These are phyloP conservation scores for Ganoderma meredithae DNA, from an alignment of 1,284 basidiomycete species.

Conservation along the genomic window DNA sequence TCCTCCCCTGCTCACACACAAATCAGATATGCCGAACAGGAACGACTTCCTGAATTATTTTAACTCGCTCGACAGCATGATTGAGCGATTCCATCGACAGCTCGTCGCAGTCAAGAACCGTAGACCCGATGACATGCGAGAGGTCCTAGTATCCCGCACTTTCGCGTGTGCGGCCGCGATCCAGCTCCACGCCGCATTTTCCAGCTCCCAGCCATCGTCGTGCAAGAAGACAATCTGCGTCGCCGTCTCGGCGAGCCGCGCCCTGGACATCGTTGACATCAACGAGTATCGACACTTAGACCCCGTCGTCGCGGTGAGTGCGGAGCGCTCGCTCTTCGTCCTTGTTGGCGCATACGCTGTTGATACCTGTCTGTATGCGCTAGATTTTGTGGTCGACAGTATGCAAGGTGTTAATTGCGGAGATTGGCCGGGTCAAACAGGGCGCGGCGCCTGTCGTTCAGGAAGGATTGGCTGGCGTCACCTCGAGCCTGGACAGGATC, in stretches of 20 bases:
- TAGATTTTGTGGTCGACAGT: slow-evolving; percentile 30
- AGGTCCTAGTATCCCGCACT: slow-evolving; percentile 32
- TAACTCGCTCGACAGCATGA: slow-evolving; percentile 26
- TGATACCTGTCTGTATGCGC: neutral
- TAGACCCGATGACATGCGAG: slow-evolving; percentile 25
- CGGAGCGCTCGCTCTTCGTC: neutral
- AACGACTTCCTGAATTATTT: slow-evolving; percentile 23
- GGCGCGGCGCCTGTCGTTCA: slow-evolving; percentile 12
- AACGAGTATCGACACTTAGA: slow-evolving; percentile 28
- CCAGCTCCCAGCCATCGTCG: slow-evolving; percentile 21
- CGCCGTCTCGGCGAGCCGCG: slow-evolving; percentile 28
- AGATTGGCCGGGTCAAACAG: slow-evolving; percentile 18
- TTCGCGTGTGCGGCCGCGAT: slow-evolving; percentile 32
- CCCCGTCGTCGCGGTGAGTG: slow-evolving; percentile 35
- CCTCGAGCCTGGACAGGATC: slow-evolving; percentile 25
- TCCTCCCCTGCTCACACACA: neutral
- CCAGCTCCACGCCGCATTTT: slow-evolving; percentile 28
- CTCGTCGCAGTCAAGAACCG: slow-evolving; percentile 19
- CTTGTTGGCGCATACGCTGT: neutral
- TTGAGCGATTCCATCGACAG: slow-evolving; percentile 30
- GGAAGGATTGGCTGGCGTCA: slow-evolving; percentile 19
- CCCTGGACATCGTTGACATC: slow-evolving; percentile 27
- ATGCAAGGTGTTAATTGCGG: slow-evolving; percentile 22
- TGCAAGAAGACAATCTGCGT: slow-evolving; percentile 27
- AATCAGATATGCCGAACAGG: slow-evolving; percentile 24